A percentile compares a stretch with the other conserved stretches of the same genome.
These are phyloP conservation scores for Gaillardinia entomophila DNA, from an alignment of 805 yeast species.

Conservation along the genomic window DNA sequence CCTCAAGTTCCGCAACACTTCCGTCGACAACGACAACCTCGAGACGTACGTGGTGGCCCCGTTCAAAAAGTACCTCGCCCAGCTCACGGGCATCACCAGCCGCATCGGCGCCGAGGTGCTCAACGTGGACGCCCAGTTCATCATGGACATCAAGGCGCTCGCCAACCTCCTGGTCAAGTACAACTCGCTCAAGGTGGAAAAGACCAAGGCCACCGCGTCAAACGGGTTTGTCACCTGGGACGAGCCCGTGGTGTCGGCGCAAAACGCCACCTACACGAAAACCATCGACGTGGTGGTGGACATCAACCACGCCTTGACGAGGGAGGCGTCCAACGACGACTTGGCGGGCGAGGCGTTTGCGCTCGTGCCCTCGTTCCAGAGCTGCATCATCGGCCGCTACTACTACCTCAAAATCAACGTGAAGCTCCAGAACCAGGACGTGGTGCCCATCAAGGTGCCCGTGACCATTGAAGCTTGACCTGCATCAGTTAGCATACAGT, in stretches of 20 bases:
- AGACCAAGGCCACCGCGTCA: slow-evolving; percentile 2
- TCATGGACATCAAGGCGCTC: slow-evolving; percentile 21
- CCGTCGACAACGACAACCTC: slow-evolving; percentile 11
- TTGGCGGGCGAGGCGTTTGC: slow-evolving; percentile 9
- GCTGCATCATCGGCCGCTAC: slow-evolving; percentile 21
- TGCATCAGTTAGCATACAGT: too few relatives aligned
- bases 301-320: slow-evolving; percentile 6
- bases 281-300: slow-evolving; percentile 5
- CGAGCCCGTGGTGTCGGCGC: neutral
- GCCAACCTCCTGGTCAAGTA: slow-evolving; percentile 18
- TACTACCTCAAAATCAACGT: slow-evolving; percentile 15
- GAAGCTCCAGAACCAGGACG: slow-evolving; percentile 14
- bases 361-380: slow-evolving; percentile 23
- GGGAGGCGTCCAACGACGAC: slow-evolving; percentile 8
- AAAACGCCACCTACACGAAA: slow-evolving; percentile 1
- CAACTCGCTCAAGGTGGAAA: slow-evolving; percentile 11
- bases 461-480: slow-evolving; percentile 8
- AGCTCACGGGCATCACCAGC: slow-evolving; percentile 9
- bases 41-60: slow-evolving; percentile 16
- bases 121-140: slow-evolving; percentile 11
- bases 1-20: slow-evolving; percentile 9
- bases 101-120: slow-evolving; percentile 12
- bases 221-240: slow-evolving; percentile 2
- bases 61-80: slow-evolving; percentile 13
- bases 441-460: slow-evolving; percentile 13